Evolutionary conservation across 495 filamentous ascomycete species (phyloP).

Genomic region (Podospora fimiseda): DNA sequence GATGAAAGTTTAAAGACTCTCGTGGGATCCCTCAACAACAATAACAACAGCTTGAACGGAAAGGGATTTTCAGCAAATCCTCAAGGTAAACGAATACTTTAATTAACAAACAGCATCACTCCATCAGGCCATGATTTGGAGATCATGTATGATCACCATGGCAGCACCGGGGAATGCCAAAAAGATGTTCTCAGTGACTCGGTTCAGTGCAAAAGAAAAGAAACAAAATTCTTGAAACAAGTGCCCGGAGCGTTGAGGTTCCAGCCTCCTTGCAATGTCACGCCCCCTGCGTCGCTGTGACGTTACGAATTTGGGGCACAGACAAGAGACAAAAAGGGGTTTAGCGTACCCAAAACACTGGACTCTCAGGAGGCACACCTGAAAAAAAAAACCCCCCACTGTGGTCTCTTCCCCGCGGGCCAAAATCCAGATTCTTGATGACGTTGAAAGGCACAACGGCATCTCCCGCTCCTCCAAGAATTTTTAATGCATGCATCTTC

Average conservation of each 20-base stretch:
- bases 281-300: conserved; percentile 6
- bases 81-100: too few relatives aligned
- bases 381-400: neutral
- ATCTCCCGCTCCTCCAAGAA: too few relatives aligned
- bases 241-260: conserved; percentile 4
- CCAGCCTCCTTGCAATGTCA: conserved; percentile 7
- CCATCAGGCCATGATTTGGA: neutral
- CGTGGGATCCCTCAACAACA: too few relatives aligned
- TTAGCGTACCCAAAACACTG: neutral
- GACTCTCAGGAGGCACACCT: neutral
- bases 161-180: neutral
- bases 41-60: too few relatives aligned
- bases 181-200: neutral
- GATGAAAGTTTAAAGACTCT: too few relatives aligned
- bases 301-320: conserved; percentile 1
- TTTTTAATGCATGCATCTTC: too few relatives aligned
- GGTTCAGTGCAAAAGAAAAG: neutral
- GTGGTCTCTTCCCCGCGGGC: neutral
- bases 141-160: conserved; percentile 1
- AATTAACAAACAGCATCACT: conserved; percentile 1
- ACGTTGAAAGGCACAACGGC: too few relatives aligned
- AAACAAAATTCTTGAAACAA: conserved; percentile 6
- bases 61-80: too few relatives aligned
- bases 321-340: conserved; percentile 2
- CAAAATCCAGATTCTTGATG: neutral